Evolutionary conservation across 73 alveolate genomes (phyloP), one percentile per base, ranked within the genome.

Genomic region (Paramecium bursaria): DNA sequence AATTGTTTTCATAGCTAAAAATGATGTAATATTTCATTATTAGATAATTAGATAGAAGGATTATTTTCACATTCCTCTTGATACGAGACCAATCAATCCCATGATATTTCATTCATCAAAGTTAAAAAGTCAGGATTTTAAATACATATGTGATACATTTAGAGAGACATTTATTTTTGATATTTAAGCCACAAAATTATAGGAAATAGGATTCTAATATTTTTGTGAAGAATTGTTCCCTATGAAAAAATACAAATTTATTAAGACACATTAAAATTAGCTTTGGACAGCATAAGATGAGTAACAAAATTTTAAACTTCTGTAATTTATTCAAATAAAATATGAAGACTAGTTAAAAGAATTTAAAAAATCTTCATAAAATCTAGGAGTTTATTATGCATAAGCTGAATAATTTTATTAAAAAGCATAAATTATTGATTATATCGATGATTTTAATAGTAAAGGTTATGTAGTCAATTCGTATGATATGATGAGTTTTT

Each of bases 81-180:
- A n/a, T n/a, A n/a, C n/a, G n/a, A n/a, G n/a, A n/a, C n/a, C n/a
- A n/a, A n/a, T n/a, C n/a, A n/a, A n/a, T n/a, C n/a, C n/a, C n/a
- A n/a, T n/a, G n/a, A n/a, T n/a, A n/a, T n/a, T n/a, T n/a, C n/a
- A n/a, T n/a, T n/a, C n/a, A n/a, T n/a, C n/a, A n/a, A n/a, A 33
- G 3, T 42, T 35, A 15, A 67, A 67, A 35, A 39, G 60, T 39
- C 50, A 33, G 21, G 30, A 21, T 15, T 67, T 25, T 35, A 67
- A 19, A 14, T 39, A 67, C 44, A 47, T 42, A 0, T 39, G 33
- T 2, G 82, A 67, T 35, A 33, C 33, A 21, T 26, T 35, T 10
- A 67, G 44, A 42, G 82, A 67, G 19, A 67, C 82, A 3, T 67
- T 39, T 39, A 67, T 67, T 39, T 67, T 67, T 19, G 82, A 67